Percentiles rank a stretch among this genome's conserved stretches.
phyloP scores from a whole-genome alignment of 2,329 filamentous ascomycete genomes.

The Colletotrichum godetiae region DNA sequence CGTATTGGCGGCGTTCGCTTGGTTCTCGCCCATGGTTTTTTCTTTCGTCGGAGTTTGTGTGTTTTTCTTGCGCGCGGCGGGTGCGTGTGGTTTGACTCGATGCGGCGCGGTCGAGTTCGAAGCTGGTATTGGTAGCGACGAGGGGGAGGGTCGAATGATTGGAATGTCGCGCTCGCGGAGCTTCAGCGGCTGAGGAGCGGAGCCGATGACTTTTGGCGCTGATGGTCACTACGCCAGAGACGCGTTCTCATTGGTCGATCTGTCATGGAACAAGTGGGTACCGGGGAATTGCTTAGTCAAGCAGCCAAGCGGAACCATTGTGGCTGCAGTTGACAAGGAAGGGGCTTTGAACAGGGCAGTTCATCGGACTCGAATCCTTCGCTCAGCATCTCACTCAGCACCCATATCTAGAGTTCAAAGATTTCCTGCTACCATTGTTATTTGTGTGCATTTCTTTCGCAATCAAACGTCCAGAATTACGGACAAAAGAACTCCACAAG shows the following conservation, averaged over 20 bases:
- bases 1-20: constrained; percentile 31
- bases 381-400: constrained; percentile 21
- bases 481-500: not conserved
- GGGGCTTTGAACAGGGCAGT: constrained; percentile 24
- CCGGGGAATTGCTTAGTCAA: not conserved
- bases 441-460: not conserved
- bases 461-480: not conserved
- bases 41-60: not conserved
- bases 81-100: not conserved
- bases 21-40: constrained; percentile 34
- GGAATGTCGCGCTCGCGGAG: constrained; percentile 14
- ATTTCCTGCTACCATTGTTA: not conserved
- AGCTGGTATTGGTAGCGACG: constrained; percentile 1
- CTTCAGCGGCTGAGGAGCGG: constrained; percentile 16
- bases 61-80: not conserved
- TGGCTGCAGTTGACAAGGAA: constrained; percentile 10
- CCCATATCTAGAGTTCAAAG: not conserved
- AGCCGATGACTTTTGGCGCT: not conserved
- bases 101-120: constrained; percentile 10
- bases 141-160: not conserved
- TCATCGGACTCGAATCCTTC: constrained; percentile 15
- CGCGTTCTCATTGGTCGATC: constrained; percentile 13
- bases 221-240: not conserved
- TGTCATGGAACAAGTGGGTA: not conserved
- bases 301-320: not conserved